A percentile compares a stretch with the other conserved stretches of the same genome.
Evolutionary conservation across 2,329 filamentous ascomycete genomes (phyloP).

Genomic region (Purpureocillium lavendulum): DNA sequence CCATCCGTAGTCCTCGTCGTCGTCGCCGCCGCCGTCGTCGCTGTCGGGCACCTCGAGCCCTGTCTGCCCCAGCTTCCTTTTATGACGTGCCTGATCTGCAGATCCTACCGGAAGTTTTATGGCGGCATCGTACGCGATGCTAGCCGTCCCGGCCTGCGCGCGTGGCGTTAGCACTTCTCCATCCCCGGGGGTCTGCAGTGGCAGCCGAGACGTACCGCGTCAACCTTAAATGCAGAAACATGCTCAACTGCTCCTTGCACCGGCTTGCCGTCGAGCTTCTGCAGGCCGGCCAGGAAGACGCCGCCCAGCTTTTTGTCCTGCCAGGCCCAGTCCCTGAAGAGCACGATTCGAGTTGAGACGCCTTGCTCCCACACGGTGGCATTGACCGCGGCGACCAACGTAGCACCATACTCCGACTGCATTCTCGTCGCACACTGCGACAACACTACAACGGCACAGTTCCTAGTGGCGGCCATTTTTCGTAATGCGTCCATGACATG

Average conservation of each 20-base stretch:
- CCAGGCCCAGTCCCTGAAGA: slow-evolving; percentile 72
- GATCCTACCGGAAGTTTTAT: slow-evolving; percentile 22
- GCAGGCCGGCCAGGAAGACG: slow-evolving; percentile 52
- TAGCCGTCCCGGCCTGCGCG: slow-evolving; percentile 33
- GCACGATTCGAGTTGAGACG: slow-evolving; percentile 61
- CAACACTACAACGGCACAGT: slow-evolving; percentile 66
- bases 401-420: slow-evolving; percentile 55
- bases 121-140: slow-evolving; percentile 29
- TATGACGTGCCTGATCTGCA: slow-evolving; percentile 35
- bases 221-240: slow-evolving; percentile 41
- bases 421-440: slow-evolving; percentile 80
- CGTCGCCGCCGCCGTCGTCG: slow-evolving; percentile 61
- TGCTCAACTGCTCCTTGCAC: slow-evolving; percentile 29
- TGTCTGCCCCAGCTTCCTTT: slow-evolving; percentile 56
- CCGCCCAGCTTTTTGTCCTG: slow-evolving; percentile 35
- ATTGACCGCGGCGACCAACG: slow-evolving; percentile 67
- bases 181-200: too few relatives aligned
- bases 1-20: slow-evolving; percentile 68
- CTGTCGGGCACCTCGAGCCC: slow-evolving; percentile 53
- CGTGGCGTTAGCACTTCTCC: slow-evolving; percentile 12
- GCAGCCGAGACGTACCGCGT: slow-evolving; percentile 25
- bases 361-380: slow-evolving; percentile 74
- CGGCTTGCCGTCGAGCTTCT: slow-evolving; percentile 53
- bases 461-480: slow-evolving; percentile 64
- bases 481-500: slow-evolving; percentile 62